Conservation (phyloP, 768 basidiomycete species). For the Coprinopsis marcescibilis region DNA sequence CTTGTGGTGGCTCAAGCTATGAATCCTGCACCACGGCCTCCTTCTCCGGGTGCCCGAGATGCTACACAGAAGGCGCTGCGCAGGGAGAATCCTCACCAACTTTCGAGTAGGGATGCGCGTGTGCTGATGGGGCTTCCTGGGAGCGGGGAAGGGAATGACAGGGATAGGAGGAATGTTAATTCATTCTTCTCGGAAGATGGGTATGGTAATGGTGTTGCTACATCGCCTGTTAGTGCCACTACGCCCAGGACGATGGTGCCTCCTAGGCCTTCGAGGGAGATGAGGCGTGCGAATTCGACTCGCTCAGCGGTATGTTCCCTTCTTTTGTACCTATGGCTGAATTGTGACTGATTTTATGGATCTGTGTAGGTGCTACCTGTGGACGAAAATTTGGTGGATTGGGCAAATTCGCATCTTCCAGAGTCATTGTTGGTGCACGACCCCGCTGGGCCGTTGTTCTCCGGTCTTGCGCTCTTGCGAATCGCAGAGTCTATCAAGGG, state of each 20-base stretch:
- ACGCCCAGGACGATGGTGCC: slow-evolving; percentile 33
- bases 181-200: slow-evolving; percentile 49
- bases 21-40: slow-evolving; percentile 93
- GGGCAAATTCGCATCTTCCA: slow-evolving; percentile 87
- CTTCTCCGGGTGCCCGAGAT: slow-evolving; percentile 81
- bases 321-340: not conserved
- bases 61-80: slow-evolving; percentile 85
- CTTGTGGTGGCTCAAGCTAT: slow-evolving; percentile 92
- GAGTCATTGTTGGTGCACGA: slow-evolving; percentile 51
- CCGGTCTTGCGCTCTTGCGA: slow-evolving; percentile 76
- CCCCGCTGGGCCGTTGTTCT: slow-evolving; percentile 38
- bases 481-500: slow-evolving; percentile 80
- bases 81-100: slow-evolving; percentile 77
- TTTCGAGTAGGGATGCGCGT: slow-evolving; percentile 75
- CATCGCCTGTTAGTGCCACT: slow-evolving; percentile 2
- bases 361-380: slow-evolving; percentile 7
- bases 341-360: not conserved
- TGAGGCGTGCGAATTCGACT: slow-evolving; percentile 36
- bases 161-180: slow-evolving; percentile 46
- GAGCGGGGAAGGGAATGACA: slow-evolving; percentile 25
- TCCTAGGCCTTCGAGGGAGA: slow-evolving; percentile 64
- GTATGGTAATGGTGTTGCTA: slow-evolving; percentile 16
- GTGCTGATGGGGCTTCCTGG: slow-evolving; percentile 61
- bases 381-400: slow-evolving; percentile 64
- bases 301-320: slow-evolving; percentile 23